Conservation (phyloP, 1,284 basidiomycete genomes). For the Ustilago loliicola region DNA sequence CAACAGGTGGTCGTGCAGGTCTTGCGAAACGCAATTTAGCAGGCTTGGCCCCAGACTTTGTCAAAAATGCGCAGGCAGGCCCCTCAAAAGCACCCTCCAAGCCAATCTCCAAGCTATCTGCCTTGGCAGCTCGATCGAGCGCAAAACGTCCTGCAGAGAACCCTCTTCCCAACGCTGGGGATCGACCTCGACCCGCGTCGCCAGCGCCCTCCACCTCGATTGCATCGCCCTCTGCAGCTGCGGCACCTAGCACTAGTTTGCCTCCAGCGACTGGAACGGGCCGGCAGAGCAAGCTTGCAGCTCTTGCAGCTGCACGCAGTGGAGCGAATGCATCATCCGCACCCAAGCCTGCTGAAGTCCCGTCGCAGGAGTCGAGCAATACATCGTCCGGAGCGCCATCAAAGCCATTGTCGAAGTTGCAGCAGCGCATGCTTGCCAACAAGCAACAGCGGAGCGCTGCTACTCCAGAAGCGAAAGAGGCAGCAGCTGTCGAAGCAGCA, state of each 20-base stretch:
- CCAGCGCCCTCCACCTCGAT: conserved; percentile 17
- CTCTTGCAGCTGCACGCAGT: conserved; percentile 54
- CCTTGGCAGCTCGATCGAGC: conserved; percentile 44
- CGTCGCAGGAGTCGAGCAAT: conserved; percentile 21
- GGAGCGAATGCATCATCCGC: conserved; percentile 12
- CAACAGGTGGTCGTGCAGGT: conserved; percentile 48
- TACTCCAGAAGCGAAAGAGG: conserved; percentile 37
- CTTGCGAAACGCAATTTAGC: conserved; percentile 55
- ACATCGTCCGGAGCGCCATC: conserved; percentile 72
- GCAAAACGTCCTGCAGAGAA: conserved; percentile 46
- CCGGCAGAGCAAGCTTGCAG: conserved; percentile 59
- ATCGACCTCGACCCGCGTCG: conserved; percentile 25
- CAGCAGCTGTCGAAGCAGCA: conserved; percentile 37
- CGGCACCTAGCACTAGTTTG: background rate
- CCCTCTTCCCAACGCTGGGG: conserved; percentile 11
- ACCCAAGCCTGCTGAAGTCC: conserved; percentile 19
- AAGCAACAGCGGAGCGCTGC: conserved; percentile 40
- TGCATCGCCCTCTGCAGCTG: conserved; percentile 6
- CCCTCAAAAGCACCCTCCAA: conserved; percentile 17
- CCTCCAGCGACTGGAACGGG: conserved; percentile 4
- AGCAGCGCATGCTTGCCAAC: conserved; percentile 72
- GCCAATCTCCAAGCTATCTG: conserved; percentile 46
- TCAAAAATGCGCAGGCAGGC: conserved; percentile 14
- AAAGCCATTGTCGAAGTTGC: conserved; percentile 74
- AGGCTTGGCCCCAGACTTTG: conserved; percentile 40